Evolutionary conservation across 495 filamentous ascomycete species (phyloP).

Genomic region (Chlorociboria aeruginascens): DNA sequence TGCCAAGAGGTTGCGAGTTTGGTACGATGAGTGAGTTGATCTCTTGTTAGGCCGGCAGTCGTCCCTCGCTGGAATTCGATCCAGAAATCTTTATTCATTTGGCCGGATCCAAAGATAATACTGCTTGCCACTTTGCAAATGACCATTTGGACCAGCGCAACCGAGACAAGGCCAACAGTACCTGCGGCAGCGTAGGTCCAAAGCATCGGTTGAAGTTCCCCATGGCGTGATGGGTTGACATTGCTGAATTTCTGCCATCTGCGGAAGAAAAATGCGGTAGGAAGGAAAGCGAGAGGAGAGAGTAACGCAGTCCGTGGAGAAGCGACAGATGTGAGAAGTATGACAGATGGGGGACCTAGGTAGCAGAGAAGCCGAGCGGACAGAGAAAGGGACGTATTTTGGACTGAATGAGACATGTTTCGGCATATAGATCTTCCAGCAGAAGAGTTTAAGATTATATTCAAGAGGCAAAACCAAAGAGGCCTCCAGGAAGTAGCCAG

Average conservation of each 20-base stretch:
- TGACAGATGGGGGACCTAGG: too few species aligned
- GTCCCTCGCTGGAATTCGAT: conserved; percentile 1
- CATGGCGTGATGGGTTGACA: too few species aligned
- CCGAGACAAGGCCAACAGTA: conserved; percentile 7
- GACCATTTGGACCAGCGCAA: conserved; percentile 7
- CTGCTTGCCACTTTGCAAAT: neutral
- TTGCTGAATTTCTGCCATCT: neutral
- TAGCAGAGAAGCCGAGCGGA: neutral
- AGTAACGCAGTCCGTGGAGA: conserved; percentile 7
- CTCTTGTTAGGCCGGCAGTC: conserved; percentile 3
- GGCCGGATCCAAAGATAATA: conserved; percentile 4
- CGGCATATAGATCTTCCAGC: too few species aligned
- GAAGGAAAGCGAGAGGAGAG: conserved; percentile 7
- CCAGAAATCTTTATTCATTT: conserved; percentile 2
- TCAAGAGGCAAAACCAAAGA: too few species aligned
- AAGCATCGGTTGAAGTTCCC: conserved; percentile 8
- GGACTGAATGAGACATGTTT: too few species aligned
- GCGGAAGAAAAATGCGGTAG: neutral
- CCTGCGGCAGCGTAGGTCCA: conserved; percentile 11
- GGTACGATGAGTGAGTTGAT: conserved; percentile 2
- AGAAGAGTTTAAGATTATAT: too few species aligned
- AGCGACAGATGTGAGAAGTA: conserved; percentile 2
- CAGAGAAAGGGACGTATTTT: conserved; percentile 6
- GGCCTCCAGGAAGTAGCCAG: too few species aligned
- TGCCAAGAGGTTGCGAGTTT: conserved; percentile 10